Conservation (phyloP, 768 basidiomycete species). For the Macrolepiota fuliginosa region DNA sequence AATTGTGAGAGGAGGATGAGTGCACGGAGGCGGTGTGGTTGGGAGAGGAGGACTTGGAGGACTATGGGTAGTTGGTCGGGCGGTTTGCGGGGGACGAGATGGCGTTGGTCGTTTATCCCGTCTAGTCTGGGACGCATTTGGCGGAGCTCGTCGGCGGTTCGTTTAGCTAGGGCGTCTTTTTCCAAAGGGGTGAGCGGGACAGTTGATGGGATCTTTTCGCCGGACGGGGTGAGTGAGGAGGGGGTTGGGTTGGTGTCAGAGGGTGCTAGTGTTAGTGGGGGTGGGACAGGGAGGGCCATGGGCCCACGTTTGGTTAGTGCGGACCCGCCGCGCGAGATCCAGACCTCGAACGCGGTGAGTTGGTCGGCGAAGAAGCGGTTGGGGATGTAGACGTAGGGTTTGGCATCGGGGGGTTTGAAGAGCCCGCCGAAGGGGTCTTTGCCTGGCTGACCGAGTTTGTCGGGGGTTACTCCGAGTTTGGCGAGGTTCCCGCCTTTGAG, state of each 20-base stretch:
- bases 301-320: conserved; percentile 78
- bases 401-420: conserved; percentile 29
- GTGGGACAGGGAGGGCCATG: conserved; percentile 53
- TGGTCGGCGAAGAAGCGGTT: conserved; percentile 96
- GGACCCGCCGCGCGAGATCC: conserved; percentile 93
- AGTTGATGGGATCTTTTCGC: background rate
- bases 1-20: conserved; percentile 96
- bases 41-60: conserved; percentile 93
- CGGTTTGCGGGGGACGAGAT: conserved; percentile 83
- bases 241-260: background rate
- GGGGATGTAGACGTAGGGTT: conserved; percentile 72
- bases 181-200: conserved; percentile 11
- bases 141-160: conserved; percentile 25
- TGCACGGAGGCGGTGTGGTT: conserved; percentile 92
- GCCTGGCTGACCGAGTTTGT: conserved; percentile 34
- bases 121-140: conserved; percentile 23
- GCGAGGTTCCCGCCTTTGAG: conserved; percentile 15
- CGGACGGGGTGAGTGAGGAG: background rate
- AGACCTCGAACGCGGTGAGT: conserved; percentile 95
- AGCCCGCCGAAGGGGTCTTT: conserved; percentile 23
- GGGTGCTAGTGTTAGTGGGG: background rate
- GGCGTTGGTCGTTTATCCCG: conserved; percentile 23
- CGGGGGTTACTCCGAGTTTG: conserved; percentile 33
- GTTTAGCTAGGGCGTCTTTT: conserved; percentile 20
- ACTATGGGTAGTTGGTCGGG: conserved; percentile 98